phyloP scores from a whole-genome alignment of 192 early-diverging fungal genomes.

The Coemansia interrupta region DNA sequence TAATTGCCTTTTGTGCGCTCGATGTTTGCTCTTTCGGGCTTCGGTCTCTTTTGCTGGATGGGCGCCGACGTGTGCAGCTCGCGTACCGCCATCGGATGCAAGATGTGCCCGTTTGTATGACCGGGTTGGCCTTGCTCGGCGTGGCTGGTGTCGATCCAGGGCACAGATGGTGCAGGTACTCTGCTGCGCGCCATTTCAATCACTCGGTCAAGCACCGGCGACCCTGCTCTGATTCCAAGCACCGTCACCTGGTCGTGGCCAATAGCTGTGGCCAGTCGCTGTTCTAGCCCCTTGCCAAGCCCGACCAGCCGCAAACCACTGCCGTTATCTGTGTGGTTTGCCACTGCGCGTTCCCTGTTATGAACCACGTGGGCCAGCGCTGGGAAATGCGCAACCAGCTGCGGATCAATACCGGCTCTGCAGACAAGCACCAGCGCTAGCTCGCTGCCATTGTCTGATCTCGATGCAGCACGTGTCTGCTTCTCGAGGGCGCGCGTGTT shows the following conservation, averaged over 20 bases:
- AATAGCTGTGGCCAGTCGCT: conserved; percentile 21
- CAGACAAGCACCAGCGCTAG: conserved; percentile 41
- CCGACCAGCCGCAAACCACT: conserved; percentile 31
- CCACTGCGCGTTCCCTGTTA: neutral
- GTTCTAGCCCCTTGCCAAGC: conserved; percentile 23
- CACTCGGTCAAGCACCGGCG: conserved; percentile 23
- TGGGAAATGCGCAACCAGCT: conserved; percentile 38
- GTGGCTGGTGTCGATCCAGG: conserved; percentile 30
- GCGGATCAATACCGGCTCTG: conserved; percentile 36
- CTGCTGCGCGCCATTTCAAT: conserved; percentile 16
- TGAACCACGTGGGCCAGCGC: conserved; percentile 36
- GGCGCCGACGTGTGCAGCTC: conserved; percentile 47
- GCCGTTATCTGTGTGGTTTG: neutral
- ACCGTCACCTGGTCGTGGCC: conserved; percentile 32
- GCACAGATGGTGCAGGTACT: conserved; percentile 18
- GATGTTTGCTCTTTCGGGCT: neutral
- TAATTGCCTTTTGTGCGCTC: neutral
- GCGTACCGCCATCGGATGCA: conserved; percentile 29
- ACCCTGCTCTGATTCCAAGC: conserved; percentile 40
- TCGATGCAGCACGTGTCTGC: conserved; percentile 12
- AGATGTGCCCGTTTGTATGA: neutral
- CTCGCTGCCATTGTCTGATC: neutral
- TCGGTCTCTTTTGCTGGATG: conserved; percentile 8
- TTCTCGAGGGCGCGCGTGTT: conserved; percentile 39
- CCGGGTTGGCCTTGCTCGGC: neutral